phyloP scores from a whole-genome alignment of 495 filamentous ascomycete species.

The Xylaria cubensis region DNA sequence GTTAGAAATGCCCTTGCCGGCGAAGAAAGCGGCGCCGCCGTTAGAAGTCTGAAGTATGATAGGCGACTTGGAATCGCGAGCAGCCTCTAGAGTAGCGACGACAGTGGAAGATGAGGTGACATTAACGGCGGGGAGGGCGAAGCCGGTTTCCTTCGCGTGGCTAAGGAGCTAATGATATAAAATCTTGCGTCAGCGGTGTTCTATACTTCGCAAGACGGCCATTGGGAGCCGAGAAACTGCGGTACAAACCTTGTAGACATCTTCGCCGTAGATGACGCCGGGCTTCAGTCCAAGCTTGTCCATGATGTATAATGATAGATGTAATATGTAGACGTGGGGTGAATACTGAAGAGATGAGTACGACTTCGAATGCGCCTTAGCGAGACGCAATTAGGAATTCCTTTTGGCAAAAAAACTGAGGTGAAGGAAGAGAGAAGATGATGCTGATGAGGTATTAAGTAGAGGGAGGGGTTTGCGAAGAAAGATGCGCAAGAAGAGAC shows the following conservation, averaged over 20 bases:
- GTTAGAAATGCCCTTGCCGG: constrained; percentile 92
- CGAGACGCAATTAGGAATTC: neutral
- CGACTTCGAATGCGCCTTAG: constrained; percentile 5
- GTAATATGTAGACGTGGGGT: neutral
- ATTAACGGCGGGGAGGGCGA: constrained; percentile 93
- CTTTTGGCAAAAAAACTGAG: neutral
- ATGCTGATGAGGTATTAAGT: constrained; percentile 26
- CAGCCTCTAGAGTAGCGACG: constrained; percentile 89
- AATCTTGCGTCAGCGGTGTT: constrained; percentile 5
- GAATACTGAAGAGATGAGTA: neutral
- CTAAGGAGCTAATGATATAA: constrained; percentile 68
- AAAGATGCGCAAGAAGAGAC: neutral
- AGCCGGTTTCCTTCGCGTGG: constrained; percentile 82
- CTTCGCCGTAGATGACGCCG: constrained; percentile 88
- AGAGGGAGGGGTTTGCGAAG: constrained; percentile 8
- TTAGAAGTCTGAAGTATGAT: constrained; percentile 92
- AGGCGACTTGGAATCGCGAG: constrained; percentile 83
- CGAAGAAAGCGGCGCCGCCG: constrained; percentile 93
- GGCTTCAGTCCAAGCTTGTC: constrained; percentile 71
- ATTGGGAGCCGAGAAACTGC: constrained; percentile 16
- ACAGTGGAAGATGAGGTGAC: constrained; percentile 93
- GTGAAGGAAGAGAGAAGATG: neutral
- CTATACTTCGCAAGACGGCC: neutral
- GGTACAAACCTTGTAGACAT: constrained; percentile 64
- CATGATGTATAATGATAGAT: constrained; percentile 22